Base-by-base conservation (phyloP, 1,284 basidiomycete species). In the Mycena citricolor region DNA sequence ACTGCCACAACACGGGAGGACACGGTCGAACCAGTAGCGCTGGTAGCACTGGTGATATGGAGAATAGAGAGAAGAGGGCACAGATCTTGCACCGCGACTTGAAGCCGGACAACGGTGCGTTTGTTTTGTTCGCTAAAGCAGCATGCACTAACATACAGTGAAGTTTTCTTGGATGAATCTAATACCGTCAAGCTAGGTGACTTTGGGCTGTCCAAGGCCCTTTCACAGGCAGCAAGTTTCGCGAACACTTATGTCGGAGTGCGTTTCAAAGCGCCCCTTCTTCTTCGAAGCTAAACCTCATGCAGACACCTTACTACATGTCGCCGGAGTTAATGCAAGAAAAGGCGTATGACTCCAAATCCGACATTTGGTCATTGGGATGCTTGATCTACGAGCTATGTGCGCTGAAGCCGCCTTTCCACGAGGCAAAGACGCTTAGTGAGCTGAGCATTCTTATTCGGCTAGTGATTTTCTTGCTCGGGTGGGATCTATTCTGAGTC, bases 211-310 rank as follows among this genome's bases (percentile, higher is more conserved):
- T 92, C 89, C 26, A 97, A 98, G 62, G 90, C 93, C 23, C 84
- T 98, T 54, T 74, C 83, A 0, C 86, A 88, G 50, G 38, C 51
- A 6, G 82, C 89, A 1, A 85, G 79, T 46, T 95, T 98, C 58
- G 94, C 95, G 6, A 91, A 85, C 56, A 99, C 95, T 21, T 99
- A 97, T 54, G 95, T 98, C 52, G 94, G 95, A 38, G 92, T 94
- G 62, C 52, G 88, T 70, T 3, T 26, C 33, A 26, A 29, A 14
- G 17, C 14, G 31, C 42, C 35, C 17, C 26, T 39, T 39, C 19
- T 26, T 21, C 28, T 23, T 13, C n/a, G 6, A 4, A 39, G 32
- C 22, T 47, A 24, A 29, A 39, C 8, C 14, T 24, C 8, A 1
- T 34, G 5, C 54, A 94, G 90, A 98, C 94, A 8, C 95, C 95